Evolutionary conservation across 2,329 filamentous ascomycete genomes (phyloP).

Genomic region (Fusarium anguioides): DNA sequence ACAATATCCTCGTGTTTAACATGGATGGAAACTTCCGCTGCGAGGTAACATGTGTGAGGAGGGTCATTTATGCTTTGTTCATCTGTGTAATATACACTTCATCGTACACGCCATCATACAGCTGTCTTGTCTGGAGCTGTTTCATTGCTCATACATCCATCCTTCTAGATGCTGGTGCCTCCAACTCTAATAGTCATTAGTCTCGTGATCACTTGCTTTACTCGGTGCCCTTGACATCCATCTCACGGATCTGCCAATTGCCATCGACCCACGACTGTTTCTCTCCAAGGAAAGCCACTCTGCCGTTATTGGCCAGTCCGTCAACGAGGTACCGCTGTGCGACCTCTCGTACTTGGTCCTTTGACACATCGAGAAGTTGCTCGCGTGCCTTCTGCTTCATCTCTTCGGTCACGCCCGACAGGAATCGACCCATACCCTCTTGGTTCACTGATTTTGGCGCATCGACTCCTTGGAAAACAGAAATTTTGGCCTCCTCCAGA

Average conservation of each 20-base stretch:
- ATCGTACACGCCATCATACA: constrained; percentile 41
- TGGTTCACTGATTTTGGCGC: constrained; percentile 87
- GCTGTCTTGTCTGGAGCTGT: constrained; percentile 16
- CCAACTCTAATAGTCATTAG: constrained; percentile 27
- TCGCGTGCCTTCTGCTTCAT: constrained; percentile 90
- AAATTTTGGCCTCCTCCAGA: constrained; percentile 94
- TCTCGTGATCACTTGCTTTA: constrained; percentile 32
- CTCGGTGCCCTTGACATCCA: constrained; percentile 69
- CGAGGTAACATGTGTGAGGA: constrained; percentile 37
- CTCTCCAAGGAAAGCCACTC: constrained; percentile 82
- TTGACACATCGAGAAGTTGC: constrained; percentile 85
- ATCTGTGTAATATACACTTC: constrained; percentile 43
- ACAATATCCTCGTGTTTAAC: not conserved
- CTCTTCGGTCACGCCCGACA: constrained; percentile 85
- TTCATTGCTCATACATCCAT: constrained; percentile 17
- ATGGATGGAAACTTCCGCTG: constrained; percentile 13
- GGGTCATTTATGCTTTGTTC: constrained; percentile 45
- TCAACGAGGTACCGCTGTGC: constrained; percentile 86
- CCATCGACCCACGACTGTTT: constrained; percentile 82
- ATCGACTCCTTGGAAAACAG: constrained; percentile 91
- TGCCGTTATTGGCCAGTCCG: constrained; percentile 66
- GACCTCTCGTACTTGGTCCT: constrained; percentile 80
- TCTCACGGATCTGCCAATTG: constrained; percentile 79
- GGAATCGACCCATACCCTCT: constrained; percentile 87
- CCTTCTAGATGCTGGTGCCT: constrained; percentile 11